A percentile compares a stretch with the other conserved stretches of the same genome.
phyloP scores from a whole-genome alignment of 257 asterid species.

The Solanum paucissectum region DNA sequence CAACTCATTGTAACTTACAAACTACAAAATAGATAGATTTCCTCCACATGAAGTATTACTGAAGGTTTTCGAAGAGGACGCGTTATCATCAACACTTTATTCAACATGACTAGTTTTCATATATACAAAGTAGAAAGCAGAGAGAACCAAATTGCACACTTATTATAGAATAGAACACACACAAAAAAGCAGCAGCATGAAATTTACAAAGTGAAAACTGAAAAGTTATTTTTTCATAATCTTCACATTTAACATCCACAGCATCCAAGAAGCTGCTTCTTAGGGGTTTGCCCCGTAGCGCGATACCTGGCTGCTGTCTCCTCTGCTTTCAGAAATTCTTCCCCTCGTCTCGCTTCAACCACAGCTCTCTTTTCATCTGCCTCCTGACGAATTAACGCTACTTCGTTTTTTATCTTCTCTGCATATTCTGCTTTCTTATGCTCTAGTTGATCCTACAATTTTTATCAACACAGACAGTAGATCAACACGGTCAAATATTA shows the following conservation, averaged over 20 bases:
- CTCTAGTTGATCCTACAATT: slow-evolving; percentile 46
- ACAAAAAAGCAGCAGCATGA: not conserved
- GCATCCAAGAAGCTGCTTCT: slow-evolving; percentile 38
- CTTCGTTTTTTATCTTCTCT: slow-evolving; percentile 54
- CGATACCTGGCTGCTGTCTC: slow-evolving; percentile 58
- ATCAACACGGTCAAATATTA: not conserved
- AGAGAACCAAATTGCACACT: not conserved
- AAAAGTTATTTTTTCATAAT: not conserved
- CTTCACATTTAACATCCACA: slow-evolving; percentile 18
- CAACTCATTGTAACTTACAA: no score
- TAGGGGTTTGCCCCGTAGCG: slow-evolving; percentile 48
- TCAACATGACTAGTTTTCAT: not conserved
- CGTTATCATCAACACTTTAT: not conserved
- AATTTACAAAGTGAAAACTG: not conserved
- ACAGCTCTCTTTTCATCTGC: slow-evolving; percentile 70
- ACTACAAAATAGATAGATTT: no score
- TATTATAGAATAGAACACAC: slow-evolving; percentile 1
- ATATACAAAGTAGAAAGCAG: not conserved
- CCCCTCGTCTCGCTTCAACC: slow-evolving; percentile 45
- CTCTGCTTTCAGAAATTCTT: slow-evolving; percentile 51
- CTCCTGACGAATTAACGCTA: slow-evolving; percentile 44
- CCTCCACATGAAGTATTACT: no score
- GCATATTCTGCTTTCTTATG: slow-evolving; percentile 63
- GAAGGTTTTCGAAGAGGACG: no score
- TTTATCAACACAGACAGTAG: not conserved